Conservation (phyloP, 2,329 filamentous ascomycete genomes). For the Blumeriella jaapii region DNA sequence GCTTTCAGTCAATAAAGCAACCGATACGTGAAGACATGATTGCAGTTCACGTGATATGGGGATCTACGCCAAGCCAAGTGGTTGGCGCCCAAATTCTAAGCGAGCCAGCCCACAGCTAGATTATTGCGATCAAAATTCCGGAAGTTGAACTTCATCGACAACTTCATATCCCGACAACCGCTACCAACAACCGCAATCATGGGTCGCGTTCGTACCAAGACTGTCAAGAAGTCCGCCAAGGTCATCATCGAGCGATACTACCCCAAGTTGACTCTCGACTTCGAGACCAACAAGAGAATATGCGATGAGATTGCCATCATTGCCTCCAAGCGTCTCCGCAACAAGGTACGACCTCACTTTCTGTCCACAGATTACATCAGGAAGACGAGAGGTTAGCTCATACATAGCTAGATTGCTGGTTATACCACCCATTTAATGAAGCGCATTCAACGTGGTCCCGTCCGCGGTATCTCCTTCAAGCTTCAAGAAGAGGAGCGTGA, state of each 20-base stretch:
- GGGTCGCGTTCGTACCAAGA: constrained; percentile 35
- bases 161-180: constrained; percentile 7
- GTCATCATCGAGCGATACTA: constrained; percentile 99
- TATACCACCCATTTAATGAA: constrained; percentile 99
- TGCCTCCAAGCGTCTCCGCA: constrained; percentile 95
- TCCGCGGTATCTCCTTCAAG: constrained; percentile 99
- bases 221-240: constrained; percentile 59
- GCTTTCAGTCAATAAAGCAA: too few relatives aligned
- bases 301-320: constrained; percentile 99
- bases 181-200: constrained; percentile 28
- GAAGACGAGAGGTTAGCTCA: not conserved
- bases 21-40: too few relatives aligned
- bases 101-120: not conserved
- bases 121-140: too few relatives aligned
- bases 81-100: too few relatives aligned
- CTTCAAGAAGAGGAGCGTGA: constrained; percentile 99
- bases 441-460: constrained; percentile 97
- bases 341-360: constrained; percentile 62
- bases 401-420: constrained; percentile 64
- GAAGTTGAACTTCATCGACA: not conserved
- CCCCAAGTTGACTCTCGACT: constrained; percentile 96
- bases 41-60: too few relatives aligned
- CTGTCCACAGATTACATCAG: not conserved
- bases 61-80: too few relatives aligned
- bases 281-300: constrained; percentile 99